A percentile compares a stretch with the other conserved stretches of the same genome.
Conservation (phyloP, 108 stramenopile genomes). For the Hondaea fermentalgiana region DNA sequence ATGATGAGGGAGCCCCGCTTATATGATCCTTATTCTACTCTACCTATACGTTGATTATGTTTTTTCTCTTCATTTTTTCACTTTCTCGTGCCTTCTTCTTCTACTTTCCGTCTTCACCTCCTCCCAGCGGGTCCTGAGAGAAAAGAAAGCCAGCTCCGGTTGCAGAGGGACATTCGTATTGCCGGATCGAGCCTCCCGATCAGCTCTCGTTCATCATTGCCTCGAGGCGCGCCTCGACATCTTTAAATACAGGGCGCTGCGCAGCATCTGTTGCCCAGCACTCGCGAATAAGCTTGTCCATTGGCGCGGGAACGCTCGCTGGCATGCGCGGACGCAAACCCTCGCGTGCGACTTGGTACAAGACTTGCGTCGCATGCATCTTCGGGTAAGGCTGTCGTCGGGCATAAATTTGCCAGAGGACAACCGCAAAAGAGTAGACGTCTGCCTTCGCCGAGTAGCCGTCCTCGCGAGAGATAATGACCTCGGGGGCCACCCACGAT, state of each 20-base stretch:
- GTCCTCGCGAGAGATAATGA: constrained; percentile 24
- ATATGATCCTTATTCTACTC: too few relatives aligned
- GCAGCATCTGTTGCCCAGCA: constrained; percentile 21
- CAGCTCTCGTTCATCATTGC: not conserved
- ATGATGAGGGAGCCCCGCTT: not conserved
- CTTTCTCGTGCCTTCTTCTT: too few relatives aligned
- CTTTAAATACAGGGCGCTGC: constrained; percentile 27
- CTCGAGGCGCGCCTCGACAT: constrained; percentile 11
- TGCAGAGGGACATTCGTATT: too few relatives aligned
- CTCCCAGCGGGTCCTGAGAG: too few relatives aligned
- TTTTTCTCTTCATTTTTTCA: too few relatives aligned
- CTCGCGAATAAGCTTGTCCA: constrained; percentile 16
- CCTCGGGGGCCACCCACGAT: constrained; percentile 39
- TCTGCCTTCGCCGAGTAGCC: constrained; percentile 37
- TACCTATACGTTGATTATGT: too few relatives aligned
- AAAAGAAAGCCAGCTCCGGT: too few relatives aligned
- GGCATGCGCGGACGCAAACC: not conserved
- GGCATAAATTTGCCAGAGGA: constrained; percentile 41
- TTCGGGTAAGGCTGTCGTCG: constrained; percentile 27
- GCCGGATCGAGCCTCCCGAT: too few relatives aligned
- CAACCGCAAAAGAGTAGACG: constrained; percentile 37
- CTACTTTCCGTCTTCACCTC: too few relatives aligned
- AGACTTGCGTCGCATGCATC: not conserved
- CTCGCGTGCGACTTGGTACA: constrained; percentile 27
- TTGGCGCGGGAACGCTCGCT: not conserved